Conservation (phyloP, 495 filamentous ascomycete genomes). For the Pseudoneurospora amorphoporcata region DNA sequence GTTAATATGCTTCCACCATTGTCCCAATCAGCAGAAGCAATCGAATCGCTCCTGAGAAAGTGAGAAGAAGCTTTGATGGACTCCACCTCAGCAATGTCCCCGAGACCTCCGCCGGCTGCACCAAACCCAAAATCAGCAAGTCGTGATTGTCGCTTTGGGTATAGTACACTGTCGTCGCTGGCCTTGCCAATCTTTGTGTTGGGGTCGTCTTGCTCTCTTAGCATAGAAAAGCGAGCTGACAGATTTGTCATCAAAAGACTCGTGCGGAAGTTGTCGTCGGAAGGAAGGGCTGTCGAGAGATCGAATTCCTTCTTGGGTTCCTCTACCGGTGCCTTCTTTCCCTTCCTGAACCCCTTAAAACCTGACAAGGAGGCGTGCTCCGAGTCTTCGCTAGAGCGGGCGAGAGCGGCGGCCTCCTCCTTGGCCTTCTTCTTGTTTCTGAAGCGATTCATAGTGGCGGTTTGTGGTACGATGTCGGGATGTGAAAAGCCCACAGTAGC, state of each 20-base stretch:
- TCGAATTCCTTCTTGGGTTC: conserved; percentile 60
- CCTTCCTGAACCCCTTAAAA: conserved; percentile 47
- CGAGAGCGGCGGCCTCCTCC: conserved; percentile 38
- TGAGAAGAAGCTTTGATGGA: conserved; percentile 55
- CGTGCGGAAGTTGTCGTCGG: conserved; percentile 88
- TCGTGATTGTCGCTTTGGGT: conserved; percentile 67
- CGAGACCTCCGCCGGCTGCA: conserved; percentile 43
- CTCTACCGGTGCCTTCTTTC: conserved; percentile 46
- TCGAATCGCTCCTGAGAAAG: conserved; percentile 34
- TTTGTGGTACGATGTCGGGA: background rate
- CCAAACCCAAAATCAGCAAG: conserved; percentile 45
- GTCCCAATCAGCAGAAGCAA: conserved; percentile 60
- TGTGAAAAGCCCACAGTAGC: background rate
- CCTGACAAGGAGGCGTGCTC: conserved; percentile 32
- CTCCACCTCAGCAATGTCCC: conserved; percentile 82
- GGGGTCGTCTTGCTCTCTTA: conserved; percentile 87
- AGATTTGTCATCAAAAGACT: conserved; percentile 93
- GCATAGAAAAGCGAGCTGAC: conserved; percentile 92
- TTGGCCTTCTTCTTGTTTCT: conserved; percentile 59
- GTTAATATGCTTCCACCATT: conserved; percentile 64
- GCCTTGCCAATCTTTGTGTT: conserved; percentile 80
- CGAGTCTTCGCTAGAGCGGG: conserved; percentile 40
- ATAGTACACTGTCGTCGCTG: conserved; percentile 85
- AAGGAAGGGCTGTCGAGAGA: conserved; percentile 61
- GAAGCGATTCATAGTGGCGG: conserved; percentile 58